Conservation (phyloP, 768 basidiomycete genomes). For the Termitomyces sp. region DNA sequence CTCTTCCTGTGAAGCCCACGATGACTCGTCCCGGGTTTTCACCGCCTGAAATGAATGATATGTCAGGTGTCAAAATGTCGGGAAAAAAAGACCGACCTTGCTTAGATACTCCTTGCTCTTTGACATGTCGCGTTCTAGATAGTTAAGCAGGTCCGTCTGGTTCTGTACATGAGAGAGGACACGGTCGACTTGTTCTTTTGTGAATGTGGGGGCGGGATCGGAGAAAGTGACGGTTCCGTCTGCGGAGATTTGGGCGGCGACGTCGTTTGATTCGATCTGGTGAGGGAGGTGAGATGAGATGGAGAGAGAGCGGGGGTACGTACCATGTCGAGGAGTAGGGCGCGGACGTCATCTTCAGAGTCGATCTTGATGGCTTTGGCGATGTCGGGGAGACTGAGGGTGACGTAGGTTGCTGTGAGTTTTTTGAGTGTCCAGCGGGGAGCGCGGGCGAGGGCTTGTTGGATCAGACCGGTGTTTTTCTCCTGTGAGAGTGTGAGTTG, state of each 20-base stretch:
- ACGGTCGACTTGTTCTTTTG: constrained; percentile 57
- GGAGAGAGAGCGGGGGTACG: constrained; percentile 9
- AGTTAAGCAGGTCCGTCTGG: constrained; percentile 44
- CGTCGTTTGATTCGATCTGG: constrained; percentile 70
- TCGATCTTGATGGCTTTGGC: constrained; percentile 50
- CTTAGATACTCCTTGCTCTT: constrained; percentile 68
- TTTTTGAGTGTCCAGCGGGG: constrained; percentile 78
- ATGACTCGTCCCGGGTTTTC: constrained; percentile 18
- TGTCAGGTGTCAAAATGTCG: background rate
- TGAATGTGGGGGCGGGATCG: constrained; percentile 56
- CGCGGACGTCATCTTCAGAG: constrained; percentile 50
- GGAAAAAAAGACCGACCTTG: constrained; percentile 45
- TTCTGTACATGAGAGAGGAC: constrained; percentile 53
- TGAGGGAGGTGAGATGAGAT: background rate
- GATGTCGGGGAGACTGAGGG: constrained; percentile 72
- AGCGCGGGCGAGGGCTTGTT: constrained; percentile 63
- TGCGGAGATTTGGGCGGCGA: constrained; percentile 64
- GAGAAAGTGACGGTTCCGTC: constrained; percentile 74
- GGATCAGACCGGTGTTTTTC: constrained; percentile 65
- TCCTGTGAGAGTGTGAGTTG: constrained; percentile 41
- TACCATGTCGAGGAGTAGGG: constrained; percentile 73
- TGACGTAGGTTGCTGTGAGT: constrained; percentile 80
- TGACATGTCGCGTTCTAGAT: constrained; percentile 53
- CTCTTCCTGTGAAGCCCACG: constrained; percentile 19
- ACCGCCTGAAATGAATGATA: constrained; percentile 13